These are phyloP conservation scores for Fusarium marasasianum DNA, from an alignment of 2,329 filamentous ascomycete species.

Conservation along the genomic window DNA sequence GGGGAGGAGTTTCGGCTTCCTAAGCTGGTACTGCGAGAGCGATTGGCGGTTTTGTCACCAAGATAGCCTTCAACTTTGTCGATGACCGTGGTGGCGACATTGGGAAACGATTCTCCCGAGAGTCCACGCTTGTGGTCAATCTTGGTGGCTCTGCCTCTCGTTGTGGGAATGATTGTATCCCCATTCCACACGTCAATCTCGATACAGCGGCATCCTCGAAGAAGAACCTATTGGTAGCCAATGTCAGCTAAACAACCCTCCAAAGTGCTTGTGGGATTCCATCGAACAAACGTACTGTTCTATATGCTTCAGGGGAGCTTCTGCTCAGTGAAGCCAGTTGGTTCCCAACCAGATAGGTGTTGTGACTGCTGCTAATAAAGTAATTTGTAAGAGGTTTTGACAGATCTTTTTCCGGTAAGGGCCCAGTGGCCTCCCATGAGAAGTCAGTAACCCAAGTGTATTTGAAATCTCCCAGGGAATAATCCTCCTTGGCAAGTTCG, in stretches of 20 bases:
- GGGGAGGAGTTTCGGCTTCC: conserved; percentile 48
- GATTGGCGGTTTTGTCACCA: conserved; percentile 44
- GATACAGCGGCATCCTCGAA: conserved; percentile 84
- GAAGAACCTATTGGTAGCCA: conserved; percentile 65
- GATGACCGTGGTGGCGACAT: conserved; percentile 53
- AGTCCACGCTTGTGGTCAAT: conserved; percentile 57
- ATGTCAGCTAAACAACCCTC: background rate
- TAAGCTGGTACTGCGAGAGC: conserved; percentile 53
- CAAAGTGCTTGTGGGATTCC: background rate
- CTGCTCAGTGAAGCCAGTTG: conserved; percentile 75
- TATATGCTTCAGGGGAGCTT: conserved; percentile 82
- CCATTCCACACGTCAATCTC: conserved; percentile 97
- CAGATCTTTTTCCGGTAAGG: conserved; percentile 64
- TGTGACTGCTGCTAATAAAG: conserved; percentile 94
- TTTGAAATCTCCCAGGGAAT: conserved; percentile 60
- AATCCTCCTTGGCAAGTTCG: conserved; percentile 51
- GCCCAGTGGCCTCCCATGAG: conserved; percentile 55
- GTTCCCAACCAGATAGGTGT: conserved; percentile 90
- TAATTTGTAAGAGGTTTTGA: conserved; percentile 83
- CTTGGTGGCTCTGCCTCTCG: conserved; percentile 51
- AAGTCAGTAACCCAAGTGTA: conserved; percentile 57
- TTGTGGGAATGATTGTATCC: conserved; percentile 52
- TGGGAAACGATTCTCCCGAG: conserved; percentile 59
- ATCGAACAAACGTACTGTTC: conserved; percentile 64
- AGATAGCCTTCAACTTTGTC: conserved; percentile 50